These are phyloP conservation scores for Ensete ventricosum DNA, from an alignment of 176 grass and related monocot genomes.

Conservation along the genomic window DNA sequence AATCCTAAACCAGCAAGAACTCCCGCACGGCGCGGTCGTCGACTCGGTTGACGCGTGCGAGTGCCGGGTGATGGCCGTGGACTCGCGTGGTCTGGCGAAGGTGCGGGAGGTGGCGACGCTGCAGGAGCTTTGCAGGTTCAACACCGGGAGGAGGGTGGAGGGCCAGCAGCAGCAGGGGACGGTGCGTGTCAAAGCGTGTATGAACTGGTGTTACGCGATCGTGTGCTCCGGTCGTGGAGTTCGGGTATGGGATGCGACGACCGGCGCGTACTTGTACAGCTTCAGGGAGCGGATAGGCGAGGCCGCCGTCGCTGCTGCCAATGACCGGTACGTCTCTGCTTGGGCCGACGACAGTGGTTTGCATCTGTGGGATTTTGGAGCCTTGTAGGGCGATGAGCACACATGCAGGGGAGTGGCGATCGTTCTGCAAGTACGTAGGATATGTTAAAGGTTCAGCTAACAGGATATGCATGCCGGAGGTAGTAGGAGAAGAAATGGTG, in stretches of 20 bases:
- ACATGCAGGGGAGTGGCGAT: too few relatives aligned
- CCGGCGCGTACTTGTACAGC: constrained; percentile 26
- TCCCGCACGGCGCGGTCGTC: background rate
- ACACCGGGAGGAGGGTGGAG: background rate
- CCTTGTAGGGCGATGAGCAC: background rate
- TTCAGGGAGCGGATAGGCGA: constrained; percentile 27
- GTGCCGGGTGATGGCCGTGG: constrained; percentile 9
- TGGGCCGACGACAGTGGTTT: constrained; percentile 23
- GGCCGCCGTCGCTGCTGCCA: constrained; percentile 1
- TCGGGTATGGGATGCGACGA: constrained; percentile 17
- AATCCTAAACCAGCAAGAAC: constrained; percentile 7
- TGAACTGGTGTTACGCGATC: constrained; percentile 35
- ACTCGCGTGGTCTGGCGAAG: constrained; percentile 15
- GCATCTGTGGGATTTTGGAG: constrained; percentile 37
- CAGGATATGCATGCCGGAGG: too few relatives aligned
- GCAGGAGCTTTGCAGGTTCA: constrained; percentile 22
- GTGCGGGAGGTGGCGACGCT: constrained; percentile 12
- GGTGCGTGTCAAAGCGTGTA: constrained; percentile 4
- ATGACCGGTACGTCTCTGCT: constrained; percentile 18
- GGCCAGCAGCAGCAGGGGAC: background rate
- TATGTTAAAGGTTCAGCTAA: too few relatives aligned
- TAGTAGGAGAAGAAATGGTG: too few relatives aligned
- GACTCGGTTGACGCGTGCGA: constrained; percentile 17
- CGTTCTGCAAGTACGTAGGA: too few relatives aligned
- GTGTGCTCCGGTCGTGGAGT: constrained; percentile 4